phyloP scores from a whole-genome alignment of 2,329 filamentous ascomycete genomes.

The Zasmidium cellare region DNA sequence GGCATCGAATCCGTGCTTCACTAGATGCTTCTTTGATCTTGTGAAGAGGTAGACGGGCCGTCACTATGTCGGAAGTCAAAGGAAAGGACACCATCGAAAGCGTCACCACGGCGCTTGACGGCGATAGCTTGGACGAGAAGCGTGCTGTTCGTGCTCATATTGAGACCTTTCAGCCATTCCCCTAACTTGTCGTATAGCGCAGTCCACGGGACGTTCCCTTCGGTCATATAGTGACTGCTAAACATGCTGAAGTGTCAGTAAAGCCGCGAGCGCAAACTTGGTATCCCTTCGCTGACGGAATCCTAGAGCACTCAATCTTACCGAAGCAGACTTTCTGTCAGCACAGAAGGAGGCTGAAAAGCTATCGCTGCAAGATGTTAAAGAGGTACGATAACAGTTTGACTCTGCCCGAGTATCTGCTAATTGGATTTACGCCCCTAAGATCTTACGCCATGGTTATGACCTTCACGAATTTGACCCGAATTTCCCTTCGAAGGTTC shows the following conservation, averaged over 20 bases:
- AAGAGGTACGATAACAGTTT: neutral
- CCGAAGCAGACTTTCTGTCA: slow-evolving; percentile 2
- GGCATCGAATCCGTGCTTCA: no score
- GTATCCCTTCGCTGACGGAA: neutral
- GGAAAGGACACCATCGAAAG: no score
- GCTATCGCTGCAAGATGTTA: neutral
- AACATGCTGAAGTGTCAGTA: slow-evolving; percentile 4
- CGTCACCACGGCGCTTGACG: no score
- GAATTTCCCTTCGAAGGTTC: slow-evolving; percentile 12
- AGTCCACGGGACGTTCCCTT: neutral
- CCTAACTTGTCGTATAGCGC: no score
- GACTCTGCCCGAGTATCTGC: no score
- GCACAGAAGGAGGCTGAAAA: slow-evolving; percentile 5
- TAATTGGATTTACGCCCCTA: neutral
- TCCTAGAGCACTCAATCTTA: neutral
- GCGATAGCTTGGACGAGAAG: neutral
- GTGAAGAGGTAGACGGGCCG: no score
- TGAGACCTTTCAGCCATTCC: no score
- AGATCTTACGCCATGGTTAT: slow-evolving; percentile 4
- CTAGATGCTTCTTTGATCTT: no score
- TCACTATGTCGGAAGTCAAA: no score
- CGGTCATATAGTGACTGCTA: slow-evolving; percentile 1
- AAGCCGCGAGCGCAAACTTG: neutral
- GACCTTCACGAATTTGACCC: slow-evolving; percentile 15
- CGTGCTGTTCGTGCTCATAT: neutral